These are phyloP conservation scores for Allium cepa DNA, from an alignment of 106 monocot genomes.

Conservation along the genomic window DNA sequence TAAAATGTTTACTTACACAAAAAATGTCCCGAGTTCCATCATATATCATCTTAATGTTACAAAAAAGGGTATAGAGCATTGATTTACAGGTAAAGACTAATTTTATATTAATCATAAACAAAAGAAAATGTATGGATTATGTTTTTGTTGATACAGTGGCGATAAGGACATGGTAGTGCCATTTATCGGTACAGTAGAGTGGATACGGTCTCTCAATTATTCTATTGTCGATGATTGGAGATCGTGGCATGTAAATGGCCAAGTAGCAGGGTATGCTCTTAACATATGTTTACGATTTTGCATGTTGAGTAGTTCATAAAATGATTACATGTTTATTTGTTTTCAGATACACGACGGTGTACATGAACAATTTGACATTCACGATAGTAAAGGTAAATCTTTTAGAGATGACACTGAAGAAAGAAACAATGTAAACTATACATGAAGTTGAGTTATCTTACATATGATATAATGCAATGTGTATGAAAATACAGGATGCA, in stretches of 20 bases:
- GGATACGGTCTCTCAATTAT: slow-evolving; percentile 12
- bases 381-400: slow-evolving; percentile 43
- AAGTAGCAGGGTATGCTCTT: slow-evolving; percentile 30
- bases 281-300: neutral
- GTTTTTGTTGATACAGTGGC: neutral
- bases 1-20: slow-evolving; percentile 9
- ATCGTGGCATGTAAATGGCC: slow-evolving; percentile 25
- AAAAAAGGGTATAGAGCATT: slow-evolving; percentile 35
- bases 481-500: slow-evolving; percentile 28
- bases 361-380: slow-evolving; percentile 60
- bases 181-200: slow-evolving; percentile 6
- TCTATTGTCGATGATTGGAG: slow-evolving; percentile 10
- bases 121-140: neutral
- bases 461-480: neutral
- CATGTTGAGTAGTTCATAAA: neutral
- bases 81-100: slow-evolving; percentile 31
- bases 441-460: neutral
- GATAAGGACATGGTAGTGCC: slow-evolving; percentile 7
- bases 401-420: neutral
- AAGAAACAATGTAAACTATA: neutral
- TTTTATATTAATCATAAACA: neutral
- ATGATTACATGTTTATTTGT: neutral
- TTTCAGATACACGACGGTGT: slow-evolving; percentile 38
- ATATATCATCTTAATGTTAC: slow-evolving; percentile 40
- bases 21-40: slow-evolving; percentile 16